Conservation (phyloP, 352 stramenopile genomes). For the Thraustochytrium striatum region DNA sequence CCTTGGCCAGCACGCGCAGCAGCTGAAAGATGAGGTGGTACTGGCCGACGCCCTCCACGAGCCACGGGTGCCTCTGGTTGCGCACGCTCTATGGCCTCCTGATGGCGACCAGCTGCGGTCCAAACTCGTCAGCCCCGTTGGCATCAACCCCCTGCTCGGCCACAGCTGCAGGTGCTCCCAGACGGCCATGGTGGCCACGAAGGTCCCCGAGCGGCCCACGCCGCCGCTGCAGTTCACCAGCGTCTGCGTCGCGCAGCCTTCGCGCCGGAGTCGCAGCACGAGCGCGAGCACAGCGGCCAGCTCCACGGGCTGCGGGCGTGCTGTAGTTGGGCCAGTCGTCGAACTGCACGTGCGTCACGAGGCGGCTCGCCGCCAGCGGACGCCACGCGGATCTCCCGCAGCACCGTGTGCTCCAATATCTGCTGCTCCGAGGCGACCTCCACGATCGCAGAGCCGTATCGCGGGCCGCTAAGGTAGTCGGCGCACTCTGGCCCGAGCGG, state of each 20-base stretch:
- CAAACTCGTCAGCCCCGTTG: neutral
- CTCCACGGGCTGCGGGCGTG: neutral
- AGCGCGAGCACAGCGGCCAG: neutral
- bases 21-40: slow-evolving; percentile 2
- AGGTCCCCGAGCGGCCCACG: slow-evolving; percentile 19
- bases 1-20: neutral
- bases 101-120: neutral
- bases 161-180: neutral
- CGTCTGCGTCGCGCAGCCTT: neutral
- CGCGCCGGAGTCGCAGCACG: neutral
- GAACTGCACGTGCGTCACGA: slow-evolving; percentile 12
- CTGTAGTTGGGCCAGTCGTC: slow-evolving; percentile 40
- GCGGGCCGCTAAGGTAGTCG: neutral
- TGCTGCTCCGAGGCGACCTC: neutral
- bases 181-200: neutral
- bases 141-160: neutral
- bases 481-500: slow-evolving; percentile 7
- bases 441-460: neutral
- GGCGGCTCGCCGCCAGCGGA: too few relatives aligned
- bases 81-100: slow-evolving; percentile 23
- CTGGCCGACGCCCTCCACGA: slow-evolving; percentile 11
- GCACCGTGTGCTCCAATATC: neutral
- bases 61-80: slow-evolving; percentile 19
- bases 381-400: neutral
- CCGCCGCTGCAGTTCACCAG: slow-evolving; percentile 42